Base-by-base conservation (phyloP, 2,329 filamentous ascomycete species). In the Fusarium sp. region DNA sequence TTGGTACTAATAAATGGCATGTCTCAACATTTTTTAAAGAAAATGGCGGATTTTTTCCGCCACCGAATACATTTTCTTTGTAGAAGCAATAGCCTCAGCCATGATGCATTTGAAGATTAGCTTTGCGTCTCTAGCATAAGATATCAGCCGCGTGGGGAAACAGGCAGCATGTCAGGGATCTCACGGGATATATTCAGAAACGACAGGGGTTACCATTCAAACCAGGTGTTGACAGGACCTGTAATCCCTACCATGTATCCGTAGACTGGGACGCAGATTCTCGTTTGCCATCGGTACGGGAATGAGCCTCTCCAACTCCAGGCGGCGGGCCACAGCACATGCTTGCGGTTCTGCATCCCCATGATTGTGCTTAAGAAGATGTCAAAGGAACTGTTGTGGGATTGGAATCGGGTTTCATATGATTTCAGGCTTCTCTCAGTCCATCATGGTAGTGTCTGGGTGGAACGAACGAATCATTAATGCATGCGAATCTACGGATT, bases 41-140 rank as follows among this genome's bases (percentile, higher is more conserved):
- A 50, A 36, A 39, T 22, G 39, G 39, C 44, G 57, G 60, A 56
- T 52, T 42, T 42, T 47, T 62, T 66, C 61, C 55, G 56, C 27
- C 36, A 27, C 35, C 14, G 7, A 61, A 68, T 15, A 42, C 41
- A 53, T 46, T 69, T 70, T 50, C 57, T 71, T 27, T 45, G 61
- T 46, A 55, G 62, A 63, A 55, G 71, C 62, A 60, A 58, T 58
- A 66, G 55, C 50, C 50, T 63, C 55, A 68, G 65, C 61, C 59
- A 62, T 36, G 38, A 53, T 55, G 49, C 44, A 61, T 58, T 62
- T 67, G 42, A 69, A 69, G 57, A 60, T 73, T 62, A 72, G 71
- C 55, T 58, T 72, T 63, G 49, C 55, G 53, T 65, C 55, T 72
- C 62, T 66, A 53, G n/a, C 39, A 53, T 47, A 42, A 60, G 33